Evolutionary conservation across 495 filamentous ascomycete genomes (phyloP).

Genomic region (Tuber umbilicatum): DNA sequence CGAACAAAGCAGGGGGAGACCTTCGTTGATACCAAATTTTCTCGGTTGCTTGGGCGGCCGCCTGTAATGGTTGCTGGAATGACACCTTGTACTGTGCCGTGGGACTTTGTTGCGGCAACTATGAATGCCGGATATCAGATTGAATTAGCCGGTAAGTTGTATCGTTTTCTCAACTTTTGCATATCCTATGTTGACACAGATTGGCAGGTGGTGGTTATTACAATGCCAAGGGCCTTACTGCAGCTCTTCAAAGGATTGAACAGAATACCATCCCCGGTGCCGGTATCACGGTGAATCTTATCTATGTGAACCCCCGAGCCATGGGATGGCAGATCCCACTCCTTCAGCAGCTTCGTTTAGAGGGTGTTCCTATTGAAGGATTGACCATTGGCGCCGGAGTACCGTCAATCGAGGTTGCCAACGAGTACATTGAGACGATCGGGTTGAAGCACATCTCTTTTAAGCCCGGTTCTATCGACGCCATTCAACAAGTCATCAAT

Average conservation of each 20-base stretch:
- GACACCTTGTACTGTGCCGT: slow-evolving; percentile 88
- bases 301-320: slow-evolving; percentile 91
- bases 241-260: slow-evolving; percentile 83
- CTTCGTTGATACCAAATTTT: slow-evolving; percentile 97
- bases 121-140: slow-evolving; percentile 95
- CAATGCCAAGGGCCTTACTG: slow-evolving; percentile 81
- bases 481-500: slow-evolving; percentile 83
- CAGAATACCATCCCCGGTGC: slow-evolving; percentile 79
- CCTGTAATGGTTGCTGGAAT: slow-evolving; percentile 92
- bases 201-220: slow-evolving; percentile 76
- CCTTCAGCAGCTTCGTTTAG: slow-evolving; percentile 71
- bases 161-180: slow-evolving; percentile 1
- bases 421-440: slow-evolving; percentile 90
- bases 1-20: slow-evolving; percentile 80
- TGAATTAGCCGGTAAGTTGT: slow-evolving; percentile 58
- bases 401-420: slow-evolving; percentile 85
- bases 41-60: slow-evolving; percentile 77
- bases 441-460: slow-evolving; percentile 91
- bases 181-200: slow-evolving; percentile 8
- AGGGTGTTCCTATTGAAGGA: slow-evolving; percentile 89
- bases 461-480: slow-evolving; percentile 86
- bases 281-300: slow-evolving; percentile 88
- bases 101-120: slow-evolving; percentile 91
- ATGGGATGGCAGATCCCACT: slow-evolving; percentile 98
- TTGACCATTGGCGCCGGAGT: slow-evolving; percentile 92